Evolutionary conservation across 352 stramenopile genomes (phyloP).

Genomic region (Phytophthora cactorum): DNA sequence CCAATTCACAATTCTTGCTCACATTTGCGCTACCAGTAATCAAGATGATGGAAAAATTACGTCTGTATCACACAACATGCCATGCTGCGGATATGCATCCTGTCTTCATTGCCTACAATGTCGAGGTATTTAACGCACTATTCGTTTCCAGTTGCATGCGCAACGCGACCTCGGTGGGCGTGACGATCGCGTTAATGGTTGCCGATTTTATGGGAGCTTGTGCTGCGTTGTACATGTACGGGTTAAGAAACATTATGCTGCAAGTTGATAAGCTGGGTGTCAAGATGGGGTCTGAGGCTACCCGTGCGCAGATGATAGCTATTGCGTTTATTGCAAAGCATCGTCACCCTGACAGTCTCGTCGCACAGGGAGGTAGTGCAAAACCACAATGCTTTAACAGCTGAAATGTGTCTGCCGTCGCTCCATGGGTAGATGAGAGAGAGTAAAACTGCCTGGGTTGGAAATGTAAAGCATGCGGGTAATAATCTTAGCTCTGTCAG

Average conservation of each 20-base stretch:
- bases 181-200: conserved; percentile 31
- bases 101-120: conserved; percentile 31
- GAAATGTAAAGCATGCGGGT: not conserved
- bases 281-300: conserved; percentile 12
- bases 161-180: conserved; percentile 25
- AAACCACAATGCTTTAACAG: not conserved
- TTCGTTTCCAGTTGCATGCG: conserved; percentile 46
- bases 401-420: conserved; percentile 1
- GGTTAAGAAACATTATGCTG: conserved; percentile 12
- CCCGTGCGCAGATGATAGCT: conserved; percentile 16
- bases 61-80: conserved; percentile 23
- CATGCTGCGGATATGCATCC: conserved; percentile 32
- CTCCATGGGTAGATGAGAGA: not conserved
- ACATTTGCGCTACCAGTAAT: conserved; percentile 25
- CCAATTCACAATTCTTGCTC: conserved; percentile 24
- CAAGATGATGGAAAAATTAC: conserved; percentile 31
- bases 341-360: conserved; percentile 11
- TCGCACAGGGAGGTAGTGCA: not conserved
- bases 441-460: not conserved
- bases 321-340: conserved; percentile 21
- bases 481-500: not conserved
- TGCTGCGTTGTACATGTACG: conserved; percentile 14
- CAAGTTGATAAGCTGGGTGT: conserved; percentile 13
- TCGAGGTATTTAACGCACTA: conserved; percentile 43
- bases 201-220: conserved; percentile 29